Base-by-base conservation (phyloP, 2,329 filamentous ascomycete genomes). In the Claviceps purpurea region DNA sequence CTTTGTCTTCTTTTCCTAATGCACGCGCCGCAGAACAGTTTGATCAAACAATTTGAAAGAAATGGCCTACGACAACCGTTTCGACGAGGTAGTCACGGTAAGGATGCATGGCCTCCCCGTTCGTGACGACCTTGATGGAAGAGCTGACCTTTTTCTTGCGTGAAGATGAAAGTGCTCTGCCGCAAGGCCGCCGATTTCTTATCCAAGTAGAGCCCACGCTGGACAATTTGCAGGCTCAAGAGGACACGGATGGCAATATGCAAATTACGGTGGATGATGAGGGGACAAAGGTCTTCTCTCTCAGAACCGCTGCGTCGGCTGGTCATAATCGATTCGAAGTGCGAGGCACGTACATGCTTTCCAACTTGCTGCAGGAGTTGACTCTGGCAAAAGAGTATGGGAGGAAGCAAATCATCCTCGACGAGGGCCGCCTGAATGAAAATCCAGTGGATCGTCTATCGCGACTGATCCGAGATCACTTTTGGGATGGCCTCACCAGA, bases 181-280 rank as follows among this genome's bases (percentile, higher is more conserved):
- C 80, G 48, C 80, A 85, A 52, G 67, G 69, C 54, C 86, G 88
- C 55, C 85, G 84, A 59, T 95, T 95, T 68, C 77, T 95, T 40
- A 82, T 97, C 65, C 80, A 93, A 60, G 90, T 97, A 61, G 85
- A 95, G 48, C 74, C 81, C 22, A 96, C 90, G 0, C 76, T 95
- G 53, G 78, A 89, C 63, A 84, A 79, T 54, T 75, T 98, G 45
- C 76, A 89, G 56, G 80, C 81, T 40, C 85, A 91, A 58, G 93
- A 98, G 68, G 93, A 98, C 64, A 94, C 90, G 34, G 90, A 98
- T 68, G 76, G 80, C 52, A 96, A 98, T 68, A 87, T 89, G 76
- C 90, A 97, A 68, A 98, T 98, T 66, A 98, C 93, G 34, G 95
- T 97, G 61, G 93, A 97, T 64, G 93, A 98, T 70, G 79, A 81